Evolutionary conservation across 495 filamentous ascomycete species (phyloP).

Genomic region (Penicillium cinerascens): DNA sequence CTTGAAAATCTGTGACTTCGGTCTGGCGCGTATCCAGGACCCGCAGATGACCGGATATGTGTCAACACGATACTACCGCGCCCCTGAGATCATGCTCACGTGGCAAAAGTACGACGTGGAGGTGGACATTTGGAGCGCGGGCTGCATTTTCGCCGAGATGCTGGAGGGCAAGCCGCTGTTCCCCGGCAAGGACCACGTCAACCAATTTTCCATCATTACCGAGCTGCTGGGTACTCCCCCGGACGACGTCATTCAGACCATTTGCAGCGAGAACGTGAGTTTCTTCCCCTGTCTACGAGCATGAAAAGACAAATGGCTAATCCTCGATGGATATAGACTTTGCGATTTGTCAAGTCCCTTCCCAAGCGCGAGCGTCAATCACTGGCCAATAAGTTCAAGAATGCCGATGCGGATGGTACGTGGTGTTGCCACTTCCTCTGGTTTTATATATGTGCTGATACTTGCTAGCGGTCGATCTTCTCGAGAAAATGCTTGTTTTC

Average conservation of each 20-base stretch:
- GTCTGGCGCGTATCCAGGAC: conserved; percentile 94
- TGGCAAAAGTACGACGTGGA: conserved; percentile 99
- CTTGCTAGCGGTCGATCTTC: conserved; percentile 75
- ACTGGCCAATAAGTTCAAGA: conserved; percentile 88
- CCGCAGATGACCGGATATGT: conserved; percentile 99
- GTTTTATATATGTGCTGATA: conserved; percentile 13
- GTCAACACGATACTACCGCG: conserved; percentile 96
- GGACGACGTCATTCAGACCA: conserved; percentile 96
- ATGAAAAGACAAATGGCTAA: background rate
- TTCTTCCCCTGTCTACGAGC: background rate
- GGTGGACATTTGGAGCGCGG: conserved; percentile 98
- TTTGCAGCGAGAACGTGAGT: conserved; percentile 94
- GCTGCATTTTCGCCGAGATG: conserved; percentile 99
- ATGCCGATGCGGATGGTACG: conserved; percentile 87
- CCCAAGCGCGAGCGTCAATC: conserved; percentile 94
- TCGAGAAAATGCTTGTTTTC: conserved; percentile 97
- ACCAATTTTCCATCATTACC: conserved; percentile 99
- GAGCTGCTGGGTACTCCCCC: conserved; percentile 97
- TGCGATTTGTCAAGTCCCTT: conserved; percentile 95
- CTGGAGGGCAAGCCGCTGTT: conserved; percentile 97
- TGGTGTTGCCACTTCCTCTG: conserved; percentile 2
- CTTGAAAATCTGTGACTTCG: conserved; percentile 98
- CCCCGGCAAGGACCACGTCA: conserved; percentile 98
- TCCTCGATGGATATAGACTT: conserved; percentile 57
- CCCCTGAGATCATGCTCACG: conserved; percentile 99